These are phyloP conservation scores for Cornus controversa DNA, from an alignment of 148 eudicot species.

Conservation along the genomic window DNA sequence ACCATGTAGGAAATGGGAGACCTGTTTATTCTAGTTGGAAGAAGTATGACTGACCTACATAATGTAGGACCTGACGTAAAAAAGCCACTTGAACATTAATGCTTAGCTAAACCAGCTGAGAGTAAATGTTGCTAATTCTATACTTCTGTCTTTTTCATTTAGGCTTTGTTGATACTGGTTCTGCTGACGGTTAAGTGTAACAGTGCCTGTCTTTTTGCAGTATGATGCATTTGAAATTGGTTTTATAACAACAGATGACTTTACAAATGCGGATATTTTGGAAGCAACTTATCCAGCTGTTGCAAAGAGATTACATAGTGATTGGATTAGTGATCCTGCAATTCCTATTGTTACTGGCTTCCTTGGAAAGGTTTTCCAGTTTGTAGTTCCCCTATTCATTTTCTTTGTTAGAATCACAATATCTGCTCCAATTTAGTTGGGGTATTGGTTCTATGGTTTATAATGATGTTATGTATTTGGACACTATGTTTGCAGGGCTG, in stretches of 20 bases:
- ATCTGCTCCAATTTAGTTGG: not conserved
- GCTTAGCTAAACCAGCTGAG: too few relatives aligned
- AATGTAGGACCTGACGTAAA: too few relatives aligned
- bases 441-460: not conserved
- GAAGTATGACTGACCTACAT: too few relatives aligned
- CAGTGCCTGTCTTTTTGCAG: constrained; percentile 36
- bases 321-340: constrained; percentile 72
- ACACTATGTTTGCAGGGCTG: constrained; percentile 47
- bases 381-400: not conserved
- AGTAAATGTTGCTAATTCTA: too few relatives aligned
- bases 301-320: constrained; percentile 65
- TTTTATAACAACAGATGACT: constrained; percentile 88
- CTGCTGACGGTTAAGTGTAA: too few relatives aligned
- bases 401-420: not conserved
- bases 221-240: constrained; percentile 91
- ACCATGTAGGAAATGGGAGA: too few relatives aligned
- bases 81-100: too few relatives aligned
- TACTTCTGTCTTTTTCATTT: too few relatives aligned
- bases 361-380: constrained; percentile 73
- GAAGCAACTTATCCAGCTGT: constrained; percentile 93
- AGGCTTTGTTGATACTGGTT: too few relatives aligned
- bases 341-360: constrained; percentile 89
- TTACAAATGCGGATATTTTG: constrained; percentile 87
- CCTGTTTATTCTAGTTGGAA: too few relatives aligned
- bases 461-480: not conserved